These are phyloP conservation scores for Wickerhamomyces chaumierensis DNA, from an alignment of 805 yeast species.

Conservation along the genomic window DNA sequence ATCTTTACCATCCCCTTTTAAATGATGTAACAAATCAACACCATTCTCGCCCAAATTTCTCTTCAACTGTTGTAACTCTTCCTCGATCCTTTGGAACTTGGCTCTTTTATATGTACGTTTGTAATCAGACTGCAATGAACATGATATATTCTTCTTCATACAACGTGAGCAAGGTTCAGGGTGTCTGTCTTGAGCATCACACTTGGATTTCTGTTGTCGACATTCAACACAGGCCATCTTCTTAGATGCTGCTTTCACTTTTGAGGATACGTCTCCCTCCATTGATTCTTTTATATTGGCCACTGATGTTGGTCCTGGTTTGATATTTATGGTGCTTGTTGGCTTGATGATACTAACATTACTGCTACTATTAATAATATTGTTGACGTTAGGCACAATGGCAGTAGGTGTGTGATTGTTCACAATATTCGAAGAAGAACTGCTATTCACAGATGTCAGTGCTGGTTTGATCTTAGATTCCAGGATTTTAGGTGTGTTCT, in stretches of 20 bases:
- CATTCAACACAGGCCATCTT: constrained; percentile 91
- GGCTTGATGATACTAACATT: too few species aligned
- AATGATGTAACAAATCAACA: constrained; percentile 13
- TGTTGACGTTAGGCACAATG: too few species aligned
- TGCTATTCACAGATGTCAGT: too few species aligned
- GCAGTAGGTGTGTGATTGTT: too few species aligned
- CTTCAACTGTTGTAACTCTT: constrained; percentile 62
- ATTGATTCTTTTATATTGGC: background rate
- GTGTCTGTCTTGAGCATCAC: constrained; percentile 70
- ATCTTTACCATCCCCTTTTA: constrained; percentile 8
- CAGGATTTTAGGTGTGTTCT: too few species aligned
- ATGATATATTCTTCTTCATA: constrained; percentile 50
- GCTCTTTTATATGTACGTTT: constrained; percentile 87
- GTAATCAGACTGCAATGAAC: constrained; percentile 70
- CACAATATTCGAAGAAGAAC: too few species aligned
- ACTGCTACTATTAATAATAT: too few species aligned
- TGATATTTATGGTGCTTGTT: too few species aligned
- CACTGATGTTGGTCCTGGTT: too few species aligned
- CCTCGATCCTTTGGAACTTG: constrained; percentile 70
- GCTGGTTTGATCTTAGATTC: too few species aligned
- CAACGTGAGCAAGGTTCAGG: constrained; percentile 84
- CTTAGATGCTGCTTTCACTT: constrained; percentile 21
- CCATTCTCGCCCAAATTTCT: constrained; percentile 31
- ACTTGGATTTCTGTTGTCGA: constrained; percentile 86
- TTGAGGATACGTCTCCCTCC: background rate